Evolutionary conservation across 306 rosid species (phyloP).

Genomic region (Prunus dulcis): DNA sequence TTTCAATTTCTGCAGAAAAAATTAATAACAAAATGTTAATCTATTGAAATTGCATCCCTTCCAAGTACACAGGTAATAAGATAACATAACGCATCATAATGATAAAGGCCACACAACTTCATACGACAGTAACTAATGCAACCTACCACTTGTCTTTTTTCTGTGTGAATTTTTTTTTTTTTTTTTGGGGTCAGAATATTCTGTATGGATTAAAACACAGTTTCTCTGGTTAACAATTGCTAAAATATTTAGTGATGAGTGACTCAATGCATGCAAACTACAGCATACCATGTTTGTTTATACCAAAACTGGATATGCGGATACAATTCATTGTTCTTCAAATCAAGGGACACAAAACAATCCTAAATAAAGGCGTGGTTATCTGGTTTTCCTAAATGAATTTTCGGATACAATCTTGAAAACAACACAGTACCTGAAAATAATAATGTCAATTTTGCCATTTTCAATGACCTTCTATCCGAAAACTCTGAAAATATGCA

Average conservation of each 20-base stretch:
- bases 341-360: not conserved
- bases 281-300: not conserved
- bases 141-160: not conserved
- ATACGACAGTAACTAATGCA: not conserved
- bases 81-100: conserved; percentile 10
- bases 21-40: conserved; percentile 21
- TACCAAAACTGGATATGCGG: not conserved
- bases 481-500: not conserved
- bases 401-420: not conserved
- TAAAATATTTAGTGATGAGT: not conserved
- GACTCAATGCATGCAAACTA: not conserved
- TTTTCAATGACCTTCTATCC: not conserved
- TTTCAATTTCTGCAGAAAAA: conserved; percentile 68
- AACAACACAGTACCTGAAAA: not conserved
- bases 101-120: conserved; percentile 14
- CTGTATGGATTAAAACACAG: not conserved
- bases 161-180: not conserved
- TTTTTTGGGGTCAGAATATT: too few relatives aligned
- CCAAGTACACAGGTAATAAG: not conserved
- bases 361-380: not conserved
- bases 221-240: not conserved
- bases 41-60: not conserved
- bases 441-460: not conserved
- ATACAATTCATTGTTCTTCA: not conserved
- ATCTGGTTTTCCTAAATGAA: not conserved